Evolutionary conservation across 192 early-diverging fungal species (phyloP), one percentile per base, ranked within the genome.

Genomic region (Coemansia biformis): DNA sequence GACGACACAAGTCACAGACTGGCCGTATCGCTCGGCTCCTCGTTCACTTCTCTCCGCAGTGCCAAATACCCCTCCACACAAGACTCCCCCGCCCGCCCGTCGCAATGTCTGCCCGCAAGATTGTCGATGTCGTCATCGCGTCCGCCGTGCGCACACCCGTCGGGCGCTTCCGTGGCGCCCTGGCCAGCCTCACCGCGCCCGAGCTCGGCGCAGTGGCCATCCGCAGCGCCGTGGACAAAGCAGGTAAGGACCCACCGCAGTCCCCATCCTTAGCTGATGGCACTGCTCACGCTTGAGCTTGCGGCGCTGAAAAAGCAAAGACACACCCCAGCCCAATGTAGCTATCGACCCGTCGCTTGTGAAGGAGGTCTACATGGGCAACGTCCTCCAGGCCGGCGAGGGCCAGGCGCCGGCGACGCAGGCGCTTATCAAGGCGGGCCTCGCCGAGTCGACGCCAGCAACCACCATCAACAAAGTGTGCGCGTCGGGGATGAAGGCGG

Each of bases 401-500:
- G 92, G 95, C 43, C 93, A 97, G 73, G 81, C 92, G 11, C 93
- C 95, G 21, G 88, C 95, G 8, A 85, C 93, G 16, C 95, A 97
- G 73, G 95, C 87, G 43, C 80, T 84, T 29, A 62, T 98, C 17
- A 79, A 73, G 47, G 93, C 95, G 18, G 87, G 87, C 10, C 73
- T 88, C 30, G 54, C 79, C 24, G 60, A 81, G 35, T 77, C 85
- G 13, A 93, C 91, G 21, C 92, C 94, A 46, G 90, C 92, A 14
- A 93, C 93, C 4, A 95, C 96, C 43, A 86, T 98, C 76, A 98
- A 98, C 79, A 97, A 97, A 67, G 96, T 98, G 14, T 98, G 96
- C 72, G 92, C 93, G 9, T 93, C 92, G 1, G 96, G 93, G n/a
- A 82, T 96, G 86, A 98, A 98, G 79, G 86, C 94, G 5, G 81